Conservation (phyloP, 139 green algal genomes). For the Monoraphidium neglectum region DNA sequence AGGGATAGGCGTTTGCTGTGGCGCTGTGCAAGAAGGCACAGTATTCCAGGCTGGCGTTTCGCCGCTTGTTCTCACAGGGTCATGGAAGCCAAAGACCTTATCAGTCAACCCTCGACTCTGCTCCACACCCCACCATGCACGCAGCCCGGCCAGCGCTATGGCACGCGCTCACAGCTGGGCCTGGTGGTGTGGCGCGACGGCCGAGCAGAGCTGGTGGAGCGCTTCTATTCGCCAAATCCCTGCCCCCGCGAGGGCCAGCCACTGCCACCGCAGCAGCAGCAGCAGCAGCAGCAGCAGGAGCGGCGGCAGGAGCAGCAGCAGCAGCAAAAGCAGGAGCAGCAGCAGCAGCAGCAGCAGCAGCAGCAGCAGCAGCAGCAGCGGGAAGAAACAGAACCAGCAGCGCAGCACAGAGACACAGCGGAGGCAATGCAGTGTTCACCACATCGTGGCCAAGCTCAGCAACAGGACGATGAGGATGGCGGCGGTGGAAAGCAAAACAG, state of each 20-base stretch:
- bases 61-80: neutral
- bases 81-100: neutral
- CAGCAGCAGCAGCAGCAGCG: neutral
- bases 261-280: neutral
- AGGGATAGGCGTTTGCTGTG: no score
- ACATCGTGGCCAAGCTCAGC: no score
- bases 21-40: no score
- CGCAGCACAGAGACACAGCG: no score
- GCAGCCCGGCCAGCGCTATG: conserved; percentile 45
- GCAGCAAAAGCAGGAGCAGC: conserved; percentile 1
- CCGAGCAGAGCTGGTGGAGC: conserved; percentile 43
- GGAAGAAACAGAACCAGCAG: no score
- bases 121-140: neutral
- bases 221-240: conserved; percentile 10
- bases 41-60: no score
- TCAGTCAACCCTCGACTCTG: no score
- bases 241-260: neutral
- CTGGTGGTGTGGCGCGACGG: conserved; percentile 52
- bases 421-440: no score
- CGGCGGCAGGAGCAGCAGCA: neutral
- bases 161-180: conserved; percentile 63
- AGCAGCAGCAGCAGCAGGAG: neutral
- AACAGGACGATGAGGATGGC: no score
- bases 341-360: neutral
- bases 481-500: no score